Evolutionary conservation across 768 basidiomycete species (phyloP).

Genomic region (Strobilomyces echinocephalus): DNA sequence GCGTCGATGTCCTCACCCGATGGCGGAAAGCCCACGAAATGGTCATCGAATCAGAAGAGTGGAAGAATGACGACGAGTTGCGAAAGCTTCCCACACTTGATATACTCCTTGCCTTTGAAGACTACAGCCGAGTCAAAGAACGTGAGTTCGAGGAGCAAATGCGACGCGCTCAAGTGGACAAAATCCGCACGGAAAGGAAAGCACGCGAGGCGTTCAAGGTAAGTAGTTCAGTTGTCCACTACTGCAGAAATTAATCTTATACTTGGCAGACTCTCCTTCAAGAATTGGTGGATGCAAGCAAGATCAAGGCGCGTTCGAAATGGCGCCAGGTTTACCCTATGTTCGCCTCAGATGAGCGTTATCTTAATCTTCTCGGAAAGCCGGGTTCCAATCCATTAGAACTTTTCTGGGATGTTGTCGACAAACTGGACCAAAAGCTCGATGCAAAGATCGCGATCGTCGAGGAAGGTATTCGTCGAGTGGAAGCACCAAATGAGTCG

Average conservation of each 20-base stretch:
- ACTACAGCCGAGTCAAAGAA: slow-evolving; percentile 86
- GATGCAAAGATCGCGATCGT: slow-evolving; percentile 72
- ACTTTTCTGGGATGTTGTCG: slow-evolving; percentile 92
- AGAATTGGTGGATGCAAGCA: slow-evolving; percentile 58
- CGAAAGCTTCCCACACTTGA: slow-evolving; percentile 85
- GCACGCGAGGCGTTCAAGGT: slow-evolving; percentile 90
- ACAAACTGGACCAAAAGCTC: slow-evolving; percentile 79
- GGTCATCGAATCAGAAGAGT: slow-evolving; percentile 73
- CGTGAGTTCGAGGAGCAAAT: slow-evolving; percentile 88
- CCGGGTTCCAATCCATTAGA: slow-evolving; percentile 95
- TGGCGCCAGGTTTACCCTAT: slow-evolving; percentile 87
- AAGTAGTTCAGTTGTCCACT: background rate
- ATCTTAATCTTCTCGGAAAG: slow-evolving; percentile 82
- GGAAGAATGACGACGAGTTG: slow-evolving; percentile 71
- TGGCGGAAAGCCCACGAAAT: slow-evolving; percentile 83
- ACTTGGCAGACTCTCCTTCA: slow-evolving; percentile 57
- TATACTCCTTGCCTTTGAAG: slow-evolving; percentile 89
- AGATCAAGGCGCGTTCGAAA: slow-evolving; percentile 76
- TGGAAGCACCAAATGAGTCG: slow-evolving; percentile 30
- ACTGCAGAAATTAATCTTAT: background rate
- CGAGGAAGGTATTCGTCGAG: slow-evolving; percentile 52
- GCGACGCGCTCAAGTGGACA: slow-evolving; percentile 74
- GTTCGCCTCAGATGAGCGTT: slow-evolving; percentile 76
- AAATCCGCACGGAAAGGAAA: slow-evolving; percentile 79
- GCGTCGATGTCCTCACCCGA: slow-evolving; percentile 89